These are phyloP conservation scores for Sporothrix mexicana DNA, from an alignment of 2,329 filamentous ascomycete genomes.

Conservation along the genomic window DNA sequence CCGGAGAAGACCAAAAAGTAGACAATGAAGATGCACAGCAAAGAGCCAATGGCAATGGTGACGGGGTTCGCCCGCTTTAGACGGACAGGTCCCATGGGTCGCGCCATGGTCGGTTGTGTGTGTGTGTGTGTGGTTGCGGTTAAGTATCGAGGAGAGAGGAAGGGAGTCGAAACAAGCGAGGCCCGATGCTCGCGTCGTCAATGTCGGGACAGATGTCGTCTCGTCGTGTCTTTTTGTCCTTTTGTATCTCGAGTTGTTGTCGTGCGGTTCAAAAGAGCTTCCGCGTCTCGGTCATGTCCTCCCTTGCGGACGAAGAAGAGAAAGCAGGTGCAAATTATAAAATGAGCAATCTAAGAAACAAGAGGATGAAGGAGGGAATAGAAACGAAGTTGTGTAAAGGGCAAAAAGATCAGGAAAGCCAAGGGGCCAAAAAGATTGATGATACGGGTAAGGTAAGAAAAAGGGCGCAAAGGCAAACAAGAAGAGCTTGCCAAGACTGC, in stretches of 20 bases:
- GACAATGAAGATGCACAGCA: slow-evolving; percentile 75
- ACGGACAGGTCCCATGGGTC: slow-evolving; percentile 68
- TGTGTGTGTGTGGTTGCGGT: slow-evolving; percentile 20
- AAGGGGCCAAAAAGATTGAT: slow-evolving; percentile 5
- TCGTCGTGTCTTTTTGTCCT: neutral
- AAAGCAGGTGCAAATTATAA: slow-evolving; percentile 9
- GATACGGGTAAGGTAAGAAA: neutral
- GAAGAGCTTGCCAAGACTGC: slow-evolving; percentile 18
- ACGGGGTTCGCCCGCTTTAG: slow-evolving; percentile 81
- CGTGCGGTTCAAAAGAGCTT: slow-evolving; percentile 12
- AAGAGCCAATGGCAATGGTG: slow-evolving; percentile 72
- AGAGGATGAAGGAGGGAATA: slow-evolving; percentile 19
- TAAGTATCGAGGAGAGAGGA: neutral
- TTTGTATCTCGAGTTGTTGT: slow-evolving; percentile 7
- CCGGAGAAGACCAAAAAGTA: slow-evolving; percentile 63
- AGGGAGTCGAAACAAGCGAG: neutral
- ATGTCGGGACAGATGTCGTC: neutral
- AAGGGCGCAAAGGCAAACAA: slow-evolving; percentile 8
- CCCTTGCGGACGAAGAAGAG: neutral
- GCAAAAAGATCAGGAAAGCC: neutral
- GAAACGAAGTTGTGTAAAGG: neutral
- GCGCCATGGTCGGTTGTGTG: slow-evolving; percentile 53
- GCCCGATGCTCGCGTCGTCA: neutral
- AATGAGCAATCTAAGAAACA: slow-evolving; percentile 12
- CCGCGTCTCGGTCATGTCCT: slow-evolving; percentile 1